Base-by-base conservation (phyloP, 345 rosid species). In the Anacardium occidentale region DNA sequence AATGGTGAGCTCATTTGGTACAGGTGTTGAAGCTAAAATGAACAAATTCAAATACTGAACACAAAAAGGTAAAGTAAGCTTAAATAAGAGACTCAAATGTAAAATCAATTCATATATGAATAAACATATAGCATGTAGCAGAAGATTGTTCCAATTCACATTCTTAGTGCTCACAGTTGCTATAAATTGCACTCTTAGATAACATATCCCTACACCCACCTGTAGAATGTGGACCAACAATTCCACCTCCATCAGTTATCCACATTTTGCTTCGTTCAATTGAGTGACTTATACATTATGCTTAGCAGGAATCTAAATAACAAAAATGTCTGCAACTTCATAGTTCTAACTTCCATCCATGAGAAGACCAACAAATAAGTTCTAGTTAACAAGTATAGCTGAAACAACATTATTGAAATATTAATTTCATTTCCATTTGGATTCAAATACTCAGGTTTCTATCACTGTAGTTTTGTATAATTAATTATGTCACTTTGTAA, bases 391-490 rank as follows among this genome's bases (percentile, higher is more conserved):
- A 15, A 55, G 37, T 55, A 37, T 37, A 7, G 42, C 42, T 0
- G 42, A 10, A n/a, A 32, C 7, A 48, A 26, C 21, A n/a, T 40
- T 24, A 24, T 62, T 21, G 17, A 52, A 62, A 51, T 21, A 5
- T 24, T 29, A 52, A 48, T n/a, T 18, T 71, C 75, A 65, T 10
- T 59, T 42, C 68, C 18, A 22, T 13, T 45, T 21, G 60, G 60
- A 55, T 37, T 32, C 50, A 55, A 40, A 10, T 53, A 64, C 26
- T 29, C 50, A 25, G 37, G 44, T 21, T 61, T 62, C 34, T 32
- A 9, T 34, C 21, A 44, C 47, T 51, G 26, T 10, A 14, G 9
- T 20, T 52, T 53, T 20, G 24, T 67, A 7, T 66, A 25, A 50
- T 17, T 24, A 56, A 42, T 8, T 21, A 37, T 18, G 45, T 13